phyloP scores from a whole-genome alignment of 345 rosid species.

The Linum tenue region DNA sequence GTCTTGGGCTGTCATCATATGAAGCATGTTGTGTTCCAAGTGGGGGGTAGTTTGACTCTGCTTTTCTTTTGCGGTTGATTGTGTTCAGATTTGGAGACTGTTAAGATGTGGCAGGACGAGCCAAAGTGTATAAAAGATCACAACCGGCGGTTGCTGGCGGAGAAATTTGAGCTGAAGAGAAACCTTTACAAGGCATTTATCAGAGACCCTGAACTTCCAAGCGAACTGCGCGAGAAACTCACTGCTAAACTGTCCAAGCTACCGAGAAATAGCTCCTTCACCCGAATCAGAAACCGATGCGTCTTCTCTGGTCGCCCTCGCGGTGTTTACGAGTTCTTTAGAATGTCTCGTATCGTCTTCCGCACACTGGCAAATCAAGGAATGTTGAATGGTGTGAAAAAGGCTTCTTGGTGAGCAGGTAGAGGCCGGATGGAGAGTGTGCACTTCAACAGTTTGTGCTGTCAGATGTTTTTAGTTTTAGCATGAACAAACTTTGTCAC shows the following conservation, averaged over 20 bases:
- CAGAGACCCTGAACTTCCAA: conserved; percentile 42
- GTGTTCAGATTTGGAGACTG: background rate
- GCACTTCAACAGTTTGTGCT: background rate
- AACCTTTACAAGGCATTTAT: conserved; percentile 46
- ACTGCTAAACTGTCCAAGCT: conserved; percentile 39
- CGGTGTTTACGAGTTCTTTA: conserved; percentile 32
- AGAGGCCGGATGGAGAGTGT: background rate
- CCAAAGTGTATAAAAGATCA: conserved; percentile 27
- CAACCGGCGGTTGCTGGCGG: conserved; percentile 37
- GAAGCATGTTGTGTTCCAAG: no score
- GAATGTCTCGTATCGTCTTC: conserved; percentile 41
- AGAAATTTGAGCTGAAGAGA: conserved; percentile 40
- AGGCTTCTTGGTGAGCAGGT: conserved; percentile 32
- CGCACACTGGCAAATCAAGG: conserved; percentile 28
- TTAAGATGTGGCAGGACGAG: conserved; percentile 1
- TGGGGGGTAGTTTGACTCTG: no score
- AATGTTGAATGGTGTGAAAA: conserved; percentile 28
- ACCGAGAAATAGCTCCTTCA: conserved; percentile 58
- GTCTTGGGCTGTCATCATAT: no score
- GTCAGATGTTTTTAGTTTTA: background rate
- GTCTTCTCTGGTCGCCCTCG: conserved; percentile 49
- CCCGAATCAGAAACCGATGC: conserved; percentile 46
- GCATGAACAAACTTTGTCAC: no score
- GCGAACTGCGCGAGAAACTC: conserved; percentile 40
- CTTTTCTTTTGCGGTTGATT: background rate